Conservation (phyloP, 2,329 filamentous ascomycete genomes). For the Mycogone perniciosa region DNA sequence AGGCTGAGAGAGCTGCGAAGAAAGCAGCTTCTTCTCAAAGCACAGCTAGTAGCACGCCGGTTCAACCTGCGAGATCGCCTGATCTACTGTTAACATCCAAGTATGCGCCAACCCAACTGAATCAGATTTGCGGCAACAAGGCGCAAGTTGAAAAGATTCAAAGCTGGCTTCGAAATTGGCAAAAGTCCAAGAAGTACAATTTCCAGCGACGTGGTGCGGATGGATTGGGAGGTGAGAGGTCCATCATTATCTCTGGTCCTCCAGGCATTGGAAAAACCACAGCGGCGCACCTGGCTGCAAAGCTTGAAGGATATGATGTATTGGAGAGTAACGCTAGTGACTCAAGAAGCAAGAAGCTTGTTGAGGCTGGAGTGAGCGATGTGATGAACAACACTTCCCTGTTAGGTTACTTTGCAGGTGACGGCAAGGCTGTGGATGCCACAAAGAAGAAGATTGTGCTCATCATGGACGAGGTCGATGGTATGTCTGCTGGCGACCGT, state of each 20-base stretch:
- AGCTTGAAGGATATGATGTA: constrained; percentile 86
- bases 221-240: constrained; percentile 73
- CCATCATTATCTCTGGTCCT: constrained; percentile 92
- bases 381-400: constrained; percentile 92
- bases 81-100: constrained; percentile 87
- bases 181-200: constrained; percentile 66
- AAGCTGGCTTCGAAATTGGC: constrained; percentile 78
- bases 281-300: constrained; percentile 88
- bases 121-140: constrained; percentile 95
- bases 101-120: constrained; percentile 79
- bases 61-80: constrained; percentile 43
- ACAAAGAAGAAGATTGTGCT: constrained; percentile 89
- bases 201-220: constrained; percentile 82
- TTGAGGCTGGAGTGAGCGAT: constrained; percentile 81
- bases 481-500: constrained; percentile 95
- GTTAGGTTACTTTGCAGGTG: constrained; percentile 80
- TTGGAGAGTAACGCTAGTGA: constrained; percentile 96
- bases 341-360: constrained; percentile 88
- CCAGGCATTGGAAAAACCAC: constrained; percentile 98
- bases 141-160: constrained; percentile 82
- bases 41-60: constrained; percentile 18
- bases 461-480: constrained; percentile 98
- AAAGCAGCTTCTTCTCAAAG: constrained; percentile 29
- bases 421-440: constrained; percentile 71
- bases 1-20: constrained; percentile 46